These are phyloP conservation scores for Monosporascus sp. DNA, from an alignment of 2,329 filamentous ascomycete genomes.

Conservation along the genomic window DNA sequence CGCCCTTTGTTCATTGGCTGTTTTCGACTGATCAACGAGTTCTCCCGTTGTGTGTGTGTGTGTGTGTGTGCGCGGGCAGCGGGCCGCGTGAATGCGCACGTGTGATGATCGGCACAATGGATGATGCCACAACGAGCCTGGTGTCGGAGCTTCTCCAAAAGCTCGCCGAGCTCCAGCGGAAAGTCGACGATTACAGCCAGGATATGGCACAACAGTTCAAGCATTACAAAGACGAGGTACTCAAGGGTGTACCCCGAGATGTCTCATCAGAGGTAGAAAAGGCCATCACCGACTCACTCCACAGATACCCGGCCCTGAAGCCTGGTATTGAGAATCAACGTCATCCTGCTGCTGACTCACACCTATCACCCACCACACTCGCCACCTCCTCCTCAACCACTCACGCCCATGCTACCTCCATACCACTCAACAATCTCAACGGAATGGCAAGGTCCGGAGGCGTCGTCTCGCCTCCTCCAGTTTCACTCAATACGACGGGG, in stretches of 20 bases:
- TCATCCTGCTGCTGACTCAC: background rate
- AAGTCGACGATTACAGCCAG: slow-evolving; percentile 50
- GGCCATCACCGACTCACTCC: slow-evolving; percentile 38
- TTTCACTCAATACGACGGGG: slow-evolving; percentile 33
- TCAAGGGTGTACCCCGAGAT: slow-evolving; percentile 41
- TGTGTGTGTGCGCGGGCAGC: slow-evolving; percentile 7
- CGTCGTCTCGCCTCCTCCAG: slow-evolving; percentile 32
- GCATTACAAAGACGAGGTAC: slow-evolving; percentile 44
- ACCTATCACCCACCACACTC: slow-evolving; percentile 2
- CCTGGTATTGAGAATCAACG: slow-evolving; percentile 25
- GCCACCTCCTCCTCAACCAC: slow-evolving; percentile 2
- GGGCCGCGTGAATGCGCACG: slow-evolving; percentile 1
- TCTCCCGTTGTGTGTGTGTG: slow-evolving; percentile 1
- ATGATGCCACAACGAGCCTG: slow-evolving; percentile 43
- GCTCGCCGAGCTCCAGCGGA: slow-evolving; percentile 51
- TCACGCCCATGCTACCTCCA: slow-evolving; percentile 3
- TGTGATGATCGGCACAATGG: slow-evolving; percentile 31
- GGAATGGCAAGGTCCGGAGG: slow-evolving; percentile 17
- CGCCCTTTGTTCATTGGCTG: background rate
- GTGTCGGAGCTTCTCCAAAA: slow-evolving; percentile 47
- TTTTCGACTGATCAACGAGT: background rate
- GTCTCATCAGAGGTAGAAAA: slow-evolving; percentile 41
- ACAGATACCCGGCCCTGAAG: slow-evolving; percentile 40
- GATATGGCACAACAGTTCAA: slow-evolving; percentile 54
- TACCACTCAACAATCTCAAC: slow-evolving; percentile 8